A percentile compares a stretch with the other conserved stretches of the same genome.
phyloP scores from a whole-genome alignment of 768 basidiomycete species.

The Sarcodon sp. region DNA sequence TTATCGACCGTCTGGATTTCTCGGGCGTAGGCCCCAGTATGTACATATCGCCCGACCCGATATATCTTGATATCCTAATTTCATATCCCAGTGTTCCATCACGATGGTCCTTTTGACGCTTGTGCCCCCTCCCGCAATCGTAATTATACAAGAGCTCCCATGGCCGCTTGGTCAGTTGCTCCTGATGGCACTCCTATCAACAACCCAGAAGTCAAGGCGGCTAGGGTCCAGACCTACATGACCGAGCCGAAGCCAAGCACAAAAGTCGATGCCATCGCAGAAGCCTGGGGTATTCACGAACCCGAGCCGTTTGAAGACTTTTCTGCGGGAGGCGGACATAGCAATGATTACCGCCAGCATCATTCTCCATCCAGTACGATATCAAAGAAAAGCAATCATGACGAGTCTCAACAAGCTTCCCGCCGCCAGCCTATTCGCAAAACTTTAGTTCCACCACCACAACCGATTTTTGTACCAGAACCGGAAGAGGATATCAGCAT shows the following conservation, averaged over 20 bases:
- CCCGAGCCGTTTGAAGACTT: slow-evolving; percentile 89
- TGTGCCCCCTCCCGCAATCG: slow-evolving; percentile 85
- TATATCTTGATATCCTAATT: slow-evolving; percentile 7
- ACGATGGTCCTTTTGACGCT: slow-evolving; percentile 87
- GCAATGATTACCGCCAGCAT: slow-evolving; percentile 23
- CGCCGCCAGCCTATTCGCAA: slow-evolving; percentile 25
- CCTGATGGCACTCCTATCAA: slow-evolving; percentile 34
- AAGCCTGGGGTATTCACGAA: slow-evolving; percentile 89
- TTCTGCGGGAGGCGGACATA: slow-evolving; percentile 62
- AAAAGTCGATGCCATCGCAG: slow-evolving; percentile 80
- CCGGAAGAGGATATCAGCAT: slow-evolving; percentile 12
- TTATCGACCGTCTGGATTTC: slow-evolving; percentile 82
- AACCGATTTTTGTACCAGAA: slow-evolving; percentile 69
- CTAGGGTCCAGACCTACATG: no score
- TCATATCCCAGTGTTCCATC: slow-evolving; percentile 62
- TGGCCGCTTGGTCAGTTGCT: slow-evolving; percentile 54
- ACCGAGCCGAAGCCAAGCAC: slow-evolving; percentile 52
- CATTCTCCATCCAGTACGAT: slow-evolving; percentile 32
- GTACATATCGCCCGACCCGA: slow-evolving; percentile 18
- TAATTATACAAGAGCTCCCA: slow-evolving; percentile 66
- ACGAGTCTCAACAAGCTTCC: slow-evolving; percentile 20
- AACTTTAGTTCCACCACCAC: slow-evolving; percentile 57
- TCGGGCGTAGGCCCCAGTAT: slow-evolving; percentile 75
- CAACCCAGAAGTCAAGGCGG: slow-evolving; percentile 19
- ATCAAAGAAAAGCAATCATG: slow-evolving; percentile 29